phyloP scores from a whole-genome alignment of 495 filamentous ascomycete species.

The Pyrenopolyporus hunteri region DNA sequence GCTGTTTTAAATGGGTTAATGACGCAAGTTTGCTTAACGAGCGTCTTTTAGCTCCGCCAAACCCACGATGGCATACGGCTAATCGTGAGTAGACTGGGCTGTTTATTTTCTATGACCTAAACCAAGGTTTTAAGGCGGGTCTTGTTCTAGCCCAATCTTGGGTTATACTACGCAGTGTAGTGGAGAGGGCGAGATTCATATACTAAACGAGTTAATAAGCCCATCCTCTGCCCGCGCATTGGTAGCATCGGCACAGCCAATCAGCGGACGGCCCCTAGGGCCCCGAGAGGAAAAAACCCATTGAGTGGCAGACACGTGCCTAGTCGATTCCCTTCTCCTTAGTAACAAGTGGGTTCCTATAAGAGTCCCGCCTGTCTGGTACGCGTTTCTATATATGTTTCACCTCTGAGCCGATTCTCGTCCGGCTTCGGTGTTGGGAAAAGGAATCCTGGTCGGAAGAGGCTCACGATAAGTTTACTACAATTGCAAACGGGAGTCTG shows the following conservation, averaged over 20 bases:
- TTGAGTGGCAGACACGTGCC: constrained; percentile 31
- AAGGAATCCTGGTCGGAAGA: constrained; percentile 15
- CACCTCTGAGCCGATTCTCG: constrained; percentile 5
- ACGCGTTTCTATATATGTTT: constrained; percentile 19
- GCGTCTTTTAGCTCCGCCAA: constrained; percentile 5
- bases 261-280: constrained; percentile 14
- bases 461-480: constrained; percentile 28
- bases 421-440: constrained; percentile 31
- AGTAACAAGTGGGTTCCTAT: constrained; percentile 20
- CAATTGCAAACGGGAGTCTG: constrained; percentile 35
- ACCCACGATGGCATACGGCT: constrained; percentile 3
- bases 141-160: constrained; percentile 32
- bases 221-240: constrained; percentile 19
- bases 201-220: constrained; percentile 42
- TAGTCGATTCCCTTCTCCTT: constrained; percentile 5
- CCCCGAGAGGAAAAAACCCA: constrained; percentile 17
- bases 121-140: constrained; percentile 23
- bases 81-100: constrained; percentile 18
- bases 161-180: constrained; percentile 25
- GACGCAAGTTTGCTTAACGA: constrained; percentile 5
- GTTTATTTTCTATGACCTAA: constrained; percentile 10
- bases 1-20: constrained; percentile 19
- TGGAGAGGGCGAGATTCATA: constrained; percentile 38
- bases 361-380: constrained; percentile 31
- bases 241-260: constrained; percentile 24